phyloP scores from a whole-genome alignment of 495 filamentous ascomycete species.

The Amphirosellinia nigrospora region DNA sequence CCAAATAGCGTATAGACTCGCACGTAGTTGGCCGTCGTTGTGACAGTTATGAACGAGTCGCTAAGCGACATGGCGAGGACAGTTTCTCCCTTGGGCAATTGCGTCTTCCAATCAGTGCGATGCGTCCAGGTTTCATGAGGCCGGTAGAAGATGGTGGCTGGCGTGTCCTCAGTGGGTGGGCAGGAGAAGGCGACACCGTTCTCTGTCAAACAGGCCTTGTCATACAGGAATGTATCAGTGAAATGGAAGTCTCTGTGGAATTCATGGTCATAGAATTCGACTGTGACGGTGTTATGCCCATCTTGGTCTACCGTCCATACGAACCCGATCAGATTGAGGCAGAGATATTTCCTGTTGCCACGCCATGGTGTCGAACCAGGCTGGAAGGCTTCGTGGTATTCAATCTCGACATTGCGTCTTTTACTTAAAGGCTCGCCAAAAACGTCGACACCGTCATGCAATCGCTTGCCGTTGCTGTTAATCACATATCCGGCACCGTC shows the following conservation, averaged over 20 bases:
- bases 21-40: constrained; percentile 84
- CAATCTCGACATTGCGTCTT: constrained; percentile 63
- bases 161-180: constrained; percentile 67
- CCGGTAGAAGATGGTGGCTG: constrained; percentile 90
- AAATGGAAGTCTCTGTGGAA: constrained; percentile 95
- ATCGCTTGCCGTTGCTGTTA: constrained; percentile 72
- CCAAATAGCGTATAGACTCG: constrained; percentile 93
- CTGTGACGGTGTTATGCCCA: constrained; percentile 91
- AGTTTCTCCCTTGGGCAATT: constrained; percentile 79
- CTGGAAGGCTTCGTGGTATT: constrained; percentile 83
- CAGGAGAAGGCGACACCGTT: constrained; percentile 88
- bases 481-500: constrained; percentile 90
- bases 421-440: constrained; percentile 47
- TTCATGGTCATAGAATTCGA: constrained; percentile 96
- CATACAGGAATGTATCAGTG: constrained; percentile 92
- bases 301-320: constrained; percentile 98
- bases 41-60: constrained; percentile 87
- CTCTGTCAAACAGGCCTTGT: constrained; percentile 90
- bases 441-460: constrained; percentile 54
- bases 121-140: constrained; percentile 97
- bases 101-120: constrained; percentile 86
- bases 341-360: constrained; percentile 90
- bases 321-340: constrained; percentile 88
- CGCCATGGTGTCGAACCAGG: constrained; percentile 95
- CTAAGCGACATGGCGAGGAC: constrained; percentile 88